Evolutionary conservation across 2,329 filamentous ascomycete genomes (phyloP), one percentile per base, ranked within the genome.

Genomic region (Phyllosticta paracitricarpa): DNA sequence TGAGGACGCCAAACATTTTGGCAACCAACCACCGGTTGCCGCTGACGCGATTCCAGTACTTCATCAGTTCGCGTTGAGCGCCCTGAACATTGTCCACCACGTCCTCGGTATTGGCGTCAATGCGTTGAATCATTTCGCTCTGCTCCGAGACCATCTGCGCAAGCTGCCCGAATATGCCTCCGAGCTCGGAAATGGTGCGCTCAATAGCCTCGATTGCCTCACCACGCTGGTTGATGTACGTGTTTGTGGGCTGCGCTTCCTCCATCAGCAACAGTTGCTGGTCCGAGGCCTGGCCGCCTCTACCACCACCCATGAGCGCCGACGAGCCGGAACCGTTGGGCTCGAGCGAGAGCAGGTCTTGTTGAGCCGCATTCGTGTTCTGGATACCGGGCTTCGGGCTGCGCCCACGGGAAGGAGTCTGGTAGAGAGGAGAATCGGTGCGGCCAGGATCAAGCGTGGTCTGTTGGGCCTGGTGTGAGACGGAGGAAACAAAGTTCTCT

Each of bases 51-150:
- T 85, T 88, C 93, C 94, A 99, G 76, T 97, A 99, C 75, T 97
- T 97, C 77, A 99, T 84, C 70, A 99, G 74, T 76, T 99, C 93
- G 65, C 92, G 83, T 73, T 99, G 94, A 5, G 94, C 94, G 19
- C 94, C 94, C 70, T 96, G 85, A n/a, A 99, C 93, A 68, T 99
- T 99, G 70, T 97, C 93, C 60, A 99, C 93, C 5, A 99, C 91
- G 68, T 97, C 92, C 71, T 99, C 94, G 1, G 93, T 97, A 74
- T 97, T 97, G 66, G 93, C 93, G 69, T 97, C 93, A 70, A 97
- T 97, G 57, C 93, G 83, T 76, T 97, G 91, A 66, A 99, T 96
- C 88, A 96, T 96, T 76, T 97, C 94, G 64, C 89, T 91, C 77
- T 99, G 94, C 74, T 99, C 93, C 61, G 89, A 91, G 30, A 99